These are phyloP conservation scores for Cystofilobasidium capitatum DNA, from an alignment of 768 basidiomycete species.

Conservation along the genomic window DNA sequence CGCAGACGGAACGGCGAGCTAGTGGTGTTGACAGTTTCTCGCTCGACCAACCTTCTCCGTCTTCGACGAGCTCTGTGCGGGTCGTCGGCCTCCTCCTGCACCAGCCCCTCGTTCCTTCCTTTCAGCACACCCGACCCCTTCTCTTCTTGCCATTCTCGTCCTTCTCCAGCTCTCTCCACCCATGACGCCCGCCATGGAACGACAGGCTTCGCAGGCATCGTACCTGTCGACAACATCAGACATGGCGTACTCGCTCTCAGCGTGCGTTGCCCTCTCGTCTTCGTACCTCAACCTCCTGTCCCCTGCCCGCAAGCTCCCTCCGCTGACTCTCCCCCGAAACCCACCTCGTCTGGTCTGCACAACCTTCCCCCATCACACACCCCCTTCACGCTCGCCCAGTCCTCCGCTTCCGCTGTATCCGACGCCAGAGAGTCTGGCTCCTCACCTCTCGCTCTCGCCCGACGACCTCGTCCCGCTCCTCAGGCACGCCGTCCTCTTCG, in stretches of 20 bases:
- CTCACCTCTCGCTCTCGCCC: conserved; percentile 20
- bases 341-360: no score
- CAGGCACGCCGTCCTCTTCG: conserved; percentile 13
- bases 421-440: not conserved
- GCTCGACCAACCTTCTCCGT: not conserved
- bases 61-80: no score
- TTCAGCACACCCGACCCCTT: not conserved
- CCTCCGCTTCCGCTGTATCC: conserved; percentile 21
- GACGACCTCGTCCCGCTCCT: conserved; percentile 25
- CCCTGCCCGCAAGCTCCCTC: not conserved
- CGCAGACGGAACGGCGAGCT: not conserved
- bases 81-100: not conserved
- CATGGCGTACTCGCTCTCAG: not conserved
- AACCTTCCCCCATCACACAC: not conserved
- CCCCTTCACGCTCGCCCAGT: not conserved
- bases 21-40: not conserved
- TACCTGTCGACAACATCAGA: not conserved
- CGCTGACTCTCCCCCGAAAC: not conserved
- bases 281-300: not conserved
- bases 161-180: not conserved
- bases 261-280: not conserved
- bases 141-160: not conserved
- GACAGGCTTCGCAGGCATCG: not conserved
- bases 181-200: not conserved
- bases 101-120: not conserved